These are phyloP conservation scores for Rhodotorula sp. DNA, from an alignment of 1,284 basidiomycete species.

Conservation along the genomic window DNA sequence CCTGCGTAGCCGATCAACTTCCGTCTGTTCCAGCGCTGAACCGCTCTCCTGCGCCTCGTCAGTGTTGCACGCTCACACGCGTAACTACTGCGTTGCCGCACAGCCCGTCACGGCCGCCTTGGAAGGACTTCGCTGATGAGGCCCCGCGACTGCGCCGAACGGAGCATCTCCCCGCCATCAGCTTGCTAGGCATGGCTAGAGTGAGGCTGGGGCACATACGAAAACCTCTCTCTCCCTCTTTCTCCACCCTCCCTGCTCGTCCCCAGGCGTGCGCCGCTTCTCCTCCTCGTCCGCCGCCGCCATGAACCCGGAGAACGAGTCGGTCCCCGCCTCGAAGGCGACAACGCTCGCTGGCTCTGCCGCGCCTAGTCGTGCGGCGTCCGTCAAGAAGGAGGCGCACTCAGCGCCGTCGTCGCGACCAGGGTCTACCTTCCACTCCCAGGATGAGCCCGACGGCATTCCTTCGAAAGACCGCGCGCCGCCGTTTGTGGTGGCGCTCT, in stretches of 20 bases:
- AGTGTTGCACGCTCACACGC: not conserved
- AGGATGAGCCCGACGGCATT: conserved; percentile 18
- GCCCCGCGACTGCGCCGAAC: not conserved
- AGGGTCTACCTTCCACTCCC: conserved; percentile 19
- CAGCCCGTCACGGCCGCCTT: not conserved
- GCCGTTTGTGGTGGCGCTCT: conserved; percentile 35
- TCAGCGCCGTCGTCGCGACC: conserved; percentile 24
- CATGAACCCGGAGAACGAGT: conserved; percentile 16
- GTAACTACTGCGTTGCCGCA: too few relatives aligned
- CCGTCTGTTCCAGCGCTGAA: too few relatives aligned
- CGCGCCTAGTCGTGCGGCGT: conserved; percentile 20
- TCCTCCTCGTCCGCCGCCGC: not conserved
- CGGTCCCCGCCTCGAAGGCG: conserved; percentile 10
- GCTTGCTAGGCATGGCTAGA: too few relatives aligned
- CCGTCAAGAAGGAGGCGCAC: conserved; percentile 9
- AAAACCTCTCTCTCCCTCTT: conserved; percentile 12
- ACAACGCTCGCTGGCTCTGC: conserved; percentile 27
- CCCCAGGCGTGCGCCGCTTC: not conserved
- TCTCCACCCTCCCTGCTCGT: not conserved
- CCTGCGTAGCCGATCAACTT: too few relatives aligned
- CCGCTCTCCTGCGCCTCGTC: too few relatives aligned
- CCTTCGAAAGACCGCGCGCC: conserved; percentile 37
- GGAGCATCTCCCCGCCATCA: conserved; percentile 10
- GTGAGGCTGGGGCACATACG: not conserved
- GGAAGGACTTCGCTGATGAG: too few relatives aligned